Base-by-base conservation (phyloP, 192 early-diverging fungal genomes). In the Backusella morwellensis region DNA sequence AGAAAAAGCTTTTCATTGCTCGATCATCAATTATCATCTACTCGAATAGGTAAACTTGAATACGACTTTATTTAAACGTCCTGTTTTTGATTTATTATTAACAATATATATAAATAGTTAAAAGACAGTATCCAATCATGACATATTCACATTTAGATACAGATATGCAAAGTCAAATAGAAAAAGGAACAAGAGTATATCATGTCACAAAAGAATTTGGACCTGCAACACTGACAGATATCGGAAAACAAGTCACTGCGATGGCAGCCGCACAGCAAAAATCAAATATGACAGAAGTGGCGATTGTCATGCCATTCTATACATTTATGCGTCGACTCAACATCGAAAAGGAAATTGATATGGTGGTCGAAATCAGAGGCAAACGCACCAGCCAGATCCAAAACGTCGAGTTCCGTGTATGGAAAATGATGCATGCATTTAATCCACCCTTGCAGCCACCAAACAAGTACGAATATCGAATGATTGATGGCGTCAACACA, bases 141-240 rank as follows among this genome's bases (percentile, higher is more conserved):
- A 71, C 83, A 17, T 90, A 90, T 56, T 76, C 81, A 35, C 83
- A 83, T 50, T 72, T 90, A 23, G 80, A 85, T 66, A 75, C 82
- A 19, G 35, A 80, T 19, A 66, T 79, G 6, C 56, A 63, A 50
- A 59, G 72, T 26, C 59, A 50, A 4, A 77, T 85, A 63, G 76
- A 78, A 21, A 80, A 83, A 75, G 82, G 73, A 47, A 84, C 84
- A 32, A 81, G 78, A 44, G 84, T 90, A 17, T 90, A 87, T 35
- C 88, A 90, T 67, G 77, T 90, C 63, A 88, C 87, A 29, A 86
- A 88, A 69, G 88, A 90, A 68, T 90, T 88, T 79, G 87, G 87
- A 17, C 74, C 77, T 1, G 87, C 88, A 9, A 75, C 85, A 6
- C 82, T 85, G 79, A 83, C 83, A 52, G 84, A 81, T 11, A 67